phyloP scores from a whole-genome alignment of 129 eudicot species.

The Sambucus nigra region DNA sequence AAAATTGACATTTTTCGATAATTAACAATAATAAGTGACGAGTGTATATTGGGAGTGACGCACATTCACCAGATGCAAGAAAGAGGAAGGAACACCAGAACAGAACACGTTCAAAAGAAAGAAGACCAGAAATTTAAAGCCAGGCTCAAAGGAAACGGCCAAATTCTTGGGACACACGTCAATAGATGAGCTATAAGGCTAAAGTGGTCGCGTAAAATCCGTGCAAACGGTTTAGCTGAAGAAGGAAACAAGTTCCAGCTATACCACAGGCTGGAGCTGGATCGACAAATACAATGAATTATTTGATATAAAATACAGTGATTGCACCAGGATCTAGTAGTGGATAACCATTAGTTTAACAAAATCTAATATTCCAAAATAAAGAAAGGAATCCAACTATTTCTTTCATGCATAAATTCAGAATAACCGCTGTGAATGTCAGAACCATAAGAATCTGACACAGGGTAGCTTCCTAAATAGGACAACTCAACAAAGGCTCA shows the following conservation, averaged over 20 bases:
- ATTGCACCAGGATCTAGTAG: constrained; percentile 2
- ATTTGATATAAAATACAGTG: background rate
- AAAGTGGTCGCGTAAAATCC: background rate
- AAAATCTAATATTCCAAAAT: background rate
- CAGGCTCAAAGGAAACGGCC: constrained; percentile 10
- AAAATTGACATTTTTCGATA: constrained; percentile 15
- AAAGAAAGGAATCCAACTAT: background rate
- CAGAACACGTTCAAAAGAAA: constrained; percentile 11
- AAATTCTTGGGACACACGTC: constrained; percentile 13
- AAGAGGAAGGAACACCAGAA: constrained; percentile 19
- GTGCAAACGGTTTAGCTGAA: constrained; percentile 13
- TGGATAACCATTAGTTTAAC: background rate
- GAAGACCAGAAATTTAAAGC: constrained; percentile 16
- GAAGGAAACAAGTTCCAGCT: constrained; percentile 29
- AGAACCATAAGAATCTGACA: background rate
- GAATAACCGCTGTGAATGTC: background rate
- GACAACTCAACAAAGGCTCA: background rate
- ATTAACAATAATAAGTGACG: constrained; percentile 10
- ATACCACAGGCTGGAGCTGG: constrained; percentile 23
- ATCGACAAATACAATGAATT: constrained; percentile 11
- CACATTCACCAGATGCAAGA: constrained; percentile 17
- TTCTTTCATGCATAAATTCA: background rate
- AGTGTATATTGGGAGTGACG: constrained; percentile 25
- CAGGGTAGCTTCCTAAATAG: background rate
- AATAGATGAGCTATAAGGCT: constrained; percentile 10